A percentile compares a stretch with the other conserved stretches of the same genome.
These are phyloP conservation scores for Craterostigma plantagineum DNA, from an alignment of 257 asterid genomes.

Conservation along the genomic window DNA sequence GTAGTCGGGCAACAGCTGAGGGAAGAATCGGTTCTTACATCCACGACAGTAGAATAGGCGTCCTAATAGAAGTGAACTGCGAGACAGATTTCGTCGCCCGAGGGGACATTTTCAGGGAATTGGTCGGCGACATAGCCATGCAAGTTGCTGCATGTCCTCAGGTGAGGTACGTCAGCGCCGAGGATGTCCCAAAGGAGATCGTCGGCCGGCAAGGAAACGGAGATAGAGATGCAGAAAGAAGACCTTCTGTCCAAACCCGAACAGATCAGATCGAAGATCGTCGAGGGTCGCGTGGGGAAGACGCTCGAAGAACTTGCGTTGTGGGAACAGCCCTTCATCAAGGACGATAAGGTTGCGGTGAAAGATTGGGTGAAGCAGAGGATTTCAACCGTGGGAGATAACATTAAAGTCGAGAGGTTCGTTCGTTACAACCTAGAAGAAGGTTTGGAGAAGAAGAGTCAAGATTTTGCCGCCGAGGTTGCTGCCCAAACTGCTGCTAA, in stretches of 20 bases:
- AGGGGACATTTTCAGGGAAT: slow-evolving; percentile 82
- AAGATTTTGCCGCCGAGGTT: slow-evolving; percentile 96
- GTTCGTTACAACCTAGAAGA: slow-evolving; percentile 82
- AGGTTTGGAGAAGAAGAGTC: slow-evolving; percentile 87
- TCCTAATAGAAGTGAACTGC: slow-evolving; percentile 78
- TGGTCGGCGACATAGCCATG: slow-evolving; percentile 90
- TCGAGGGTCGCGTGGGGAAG: slow-evolving; percentile 83
- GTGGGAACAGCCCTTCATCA: slow-evolving; percentile 84
- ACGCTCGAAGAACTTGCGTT: slow-evolving; percentile 73
- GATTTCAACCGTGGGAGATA: slow-evolving; percentile 82
- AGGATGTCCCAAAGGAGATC: slow-evolving; percentile 64
- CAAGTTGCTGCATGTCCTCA: slow-evolving; percentile 99
- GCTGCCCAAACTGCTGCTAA: slow-evolving; percentile 89
- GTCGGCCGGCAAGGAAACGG: slow-evolving; percentile 65
- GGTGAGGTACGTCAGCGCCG: slow-evolving; percentile 54
- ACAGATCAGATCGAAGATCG: slow-evolving; percentile 75
- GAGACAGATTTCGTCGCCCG: slow-evolving; percentile 96
- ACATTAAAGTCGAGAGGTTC: slow-evolving; percentile 74
- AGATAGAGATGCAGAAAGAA: slow-evolving; percentile 88
- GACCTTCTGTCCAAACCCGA: slow-evolving; percentile 81
- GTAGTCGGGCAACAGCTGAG: slow-evolving; percentile 85
- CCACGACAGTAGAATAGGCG: slow-evolving; percentile 88
- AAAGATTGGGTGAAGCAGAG: slow-evolving; percentile 95
- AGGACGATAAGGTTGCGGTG: slow-evolving; percentile 68
- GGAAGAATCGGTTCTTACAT: slow-evolving; percentile 91